A percentile compares a stretch with the other conserved stretches of the same genome.
Evolutionary conservation across 495 filamentous ascomycete genomes (phyloP).

Genomic region (Annulohypoxylon stygium): DNA sequence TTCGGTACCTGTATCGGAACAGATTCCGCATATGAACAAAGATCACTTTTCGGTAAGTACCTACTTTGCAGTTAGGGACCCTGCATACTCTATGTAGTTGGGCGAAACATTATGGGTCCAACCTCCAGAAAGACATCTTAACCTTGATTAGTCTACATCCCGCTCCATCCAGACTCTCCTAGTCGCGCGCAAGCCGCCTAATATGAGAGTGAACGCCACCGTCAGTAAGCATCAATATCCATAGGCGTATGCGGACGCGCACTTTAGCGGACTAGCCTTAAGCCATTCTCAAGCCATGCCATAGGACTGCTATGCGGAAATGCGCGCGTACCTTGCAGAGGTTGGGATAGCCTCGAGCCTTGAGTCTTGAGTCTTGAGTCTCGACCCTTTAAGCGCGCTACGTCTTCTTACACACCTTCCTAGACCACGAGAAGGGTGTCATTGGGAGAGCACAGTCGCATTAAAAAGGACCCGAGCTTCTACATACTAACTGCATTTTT

Average conservation of each 20-base stretch:
- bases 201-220: background rate
- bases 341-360: background rate
- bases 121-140: constrained; percentile 15
- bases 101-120: constrained; percentile 23
- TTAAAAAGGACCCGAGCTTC: constrained; percentile 33
- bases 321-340: constrained; percentile 43
- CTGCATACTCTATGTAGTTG: constrained; percentile 29
- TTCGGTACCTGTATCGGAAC: constrained; percentile 32
- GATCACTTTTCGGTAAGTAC: background rate
- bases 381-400: constrained; percentile 13
- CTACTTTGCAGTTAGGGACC: constrained; percentile 11
- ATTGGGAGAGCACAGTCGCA: constrained; percentile 19
- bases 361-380: background rate
- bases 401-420: constrained; percentile 15
- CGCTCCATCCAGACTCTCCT: constrained; percentile 15
- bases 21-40: constrained; percentile 31
- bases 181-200: background rate
- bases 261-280: constrained; percentile 6
- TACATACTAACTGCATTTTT: constrained; percentile 1
- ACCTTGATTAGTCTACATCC: constrained; percentile 14
- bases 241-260: background rate
- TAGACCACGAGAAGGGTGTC: constrained; percentile 15
- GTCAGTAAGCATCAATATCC: constrained; percentile 11
- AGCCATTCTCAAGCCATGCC: background rate
- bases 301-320: constrained; percentile 3